Evolutionary conservation across 139 green algal species (phyloP).

Genomic region (Micractinium conductrix): DNA sequence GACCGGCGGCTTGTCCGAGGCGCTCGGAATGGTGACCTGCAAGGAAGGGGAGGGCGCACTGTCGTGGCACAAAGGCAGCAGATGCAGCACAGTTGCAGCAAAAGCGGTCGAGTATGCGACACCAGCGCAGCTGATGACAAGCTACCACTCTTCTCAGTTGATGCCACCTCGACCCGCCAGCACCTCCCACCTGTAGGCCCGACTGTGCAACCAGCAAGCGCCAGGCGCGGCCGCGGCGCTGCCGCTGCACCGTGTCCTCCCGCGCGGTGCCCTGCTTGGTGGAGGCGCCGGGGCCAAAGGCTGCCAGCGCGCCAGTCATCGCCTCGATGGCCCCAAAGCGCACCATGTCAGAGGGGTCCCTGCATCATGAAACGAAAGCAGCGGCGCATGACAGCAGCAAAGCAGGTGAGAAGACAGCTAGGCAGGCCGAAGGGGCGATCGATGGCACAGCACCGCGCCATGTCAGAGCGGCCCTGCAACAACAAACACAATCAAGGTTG

Average conservation of each 20-base stretch:
- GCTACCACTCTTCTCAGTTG: no score
- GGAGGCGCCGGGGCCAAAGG: constrained; percentile 14
- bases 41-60: neutral
- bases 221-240: constrained; percentile 65
- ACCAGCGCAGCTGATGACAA: no score
- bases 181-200: constrained; percentile 12
- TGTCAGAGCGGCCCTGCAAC: neutral
- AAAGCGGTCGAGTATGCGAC: no score
- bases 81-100: no score
- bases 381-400: no score
- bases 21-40: constrained; percentile 33
- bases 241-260: constrained; percentile 47
- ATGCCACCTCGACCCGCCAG: no score
- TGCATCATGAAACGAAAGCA: neutral
- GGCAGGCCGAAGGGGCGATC: neutral
- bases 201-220: constrained; percentile 63
- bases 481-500: neutral
- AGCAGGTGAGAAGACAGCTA: neutral
- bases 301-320: constrained; percentile 55
- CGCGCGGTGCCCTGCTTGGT: constrained; percentile 7
- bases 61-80: no score
- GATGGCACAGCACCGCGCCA: neutral
- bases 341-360: constrained; percentile 58
- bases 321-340: constrained; percentile 69
- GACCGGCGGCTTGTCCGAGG: constrained; percentile 1